Base-by-base conservation (phyloP, 2,329 filamentous ascomycete species). In the Cryphonectria parasitica region DNA sequence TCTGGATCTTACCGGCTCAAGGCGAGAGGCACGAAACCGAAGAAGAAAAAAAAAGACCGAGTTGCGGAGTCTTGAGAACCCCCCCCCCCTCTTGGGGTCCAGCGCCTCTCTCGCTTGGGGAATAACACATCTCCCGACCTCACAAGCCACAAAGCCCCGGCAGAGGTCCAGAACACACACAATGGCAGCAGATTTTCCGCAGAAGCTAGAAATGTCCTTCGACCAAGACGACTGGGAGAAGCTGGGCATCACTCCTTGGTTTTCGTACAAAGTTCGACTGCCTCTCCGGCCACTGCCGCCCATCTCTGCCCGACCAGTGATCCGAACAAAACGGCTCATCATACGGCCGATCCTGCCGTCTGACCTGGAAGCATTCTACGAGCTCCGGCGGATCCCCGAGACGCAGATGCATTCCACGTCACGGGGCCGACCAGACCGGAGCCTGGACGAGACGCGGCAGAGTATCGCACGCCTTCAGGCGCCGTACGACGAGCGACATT, bases 301-400 rank as follows among this genome's bases (percentile, higher is more conserved):
- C 22, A 52, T 71, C 41, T 41, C n/a, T 10, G 64, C 65, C 1
- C 66, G 68, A n/a, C 28, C 66, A 6, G 54, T 64, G 5, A 67
- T 70, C 56, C 49, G 52, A 36, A 74, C 72, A 28, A 65, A 70
- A 19, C 70, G 72, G 13, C 66, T 74, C 25, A 8, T 72, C 49
- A 36, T 74, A 39, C 67, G 73, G 15, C 68, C 73, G 6, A 31
- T 74, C 36, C 45, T 69, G 19, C 45, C 66, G 2, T 67, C 70
- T 10, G 73, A 73, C n/a, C 66, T 73, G 8, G 72, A 73, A 10
- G 66, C 70, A 5, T 74, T 74, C 70, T 67, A 74, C 66, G 67
- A 66, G 43, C 68, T 73, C 15, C 72, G 73, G 39, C 49, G 49
- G 11, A 64, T 64, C 49, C 39, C 34, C 10, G 70, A 71, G 58